phyloP scores from a whole-genome alignment of 1,139 yeast species.

The Lodderomyces jiufengensis region DNA sequence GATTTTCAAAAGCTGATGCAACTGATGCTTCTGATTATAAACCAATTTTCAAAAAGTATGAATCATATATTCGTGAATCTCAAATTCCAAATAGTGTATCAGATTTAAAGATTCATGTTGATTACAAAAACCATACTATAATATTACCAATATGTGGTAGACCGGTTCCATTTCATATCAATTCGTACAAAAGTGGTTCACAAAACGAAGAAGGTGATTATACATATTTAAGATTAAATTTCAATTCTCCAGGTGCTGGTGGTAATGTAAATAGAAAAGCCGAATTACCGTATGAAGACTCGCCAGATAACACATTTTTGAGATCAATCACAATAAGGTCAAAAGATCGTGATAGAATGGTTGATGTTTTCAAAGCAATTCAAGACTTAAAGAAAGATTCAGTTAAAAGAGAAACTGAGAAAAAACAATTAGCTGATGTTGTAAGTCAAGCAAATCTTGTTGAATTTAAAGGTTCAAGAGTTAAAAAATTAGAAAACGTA shows the following conservation, averaged over 20 bases:
- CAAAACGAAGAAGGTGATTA: conserved; percentile 96
- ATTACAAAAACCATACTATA: conserved; percentile 82
- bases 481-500: conserved; percentile 82
- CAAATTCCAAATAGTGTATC: conserved; percentile 83
- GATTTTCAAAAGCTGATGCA: conserved; percentile 76
- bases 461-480: conserved; percentile 75
- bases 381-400: conserved; percentile 91
- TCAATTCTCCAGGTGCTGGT: conserved; percentile 89
- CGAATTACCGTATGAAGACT: conserved; percentile 88
- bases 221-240: conserved; percentile 84
- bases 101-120: conserved; percentile 85
- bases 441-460: conserved; percentile 86
- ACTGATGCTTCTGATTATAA: conserved; percentile 61
- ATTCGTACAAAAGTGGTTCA: conserved; percentile 89
- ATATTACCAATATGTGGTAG: conserved; percentile 90
- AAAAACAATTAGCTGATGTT: conserved; percentile 91
- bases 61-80: conserved; percentile 88
- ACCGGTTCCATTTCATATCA: conserved; percentile 97
- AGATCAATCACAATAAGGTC: conserved; percentile 87
- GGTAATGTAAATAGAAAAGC: conserved; percentile 65
- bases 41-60: conserved; percentile 84
- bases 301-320: conserved; percentile 79
- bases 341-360: conserved; percentile 87
- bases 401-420: conserved; percentile 85
- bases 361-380: conserved; percentile 85